These are phyloP conservation scores for Albizia julibrissin DNA, from an alignment of 306 rosid genomes.

Conservation along the genomic window DNA sequence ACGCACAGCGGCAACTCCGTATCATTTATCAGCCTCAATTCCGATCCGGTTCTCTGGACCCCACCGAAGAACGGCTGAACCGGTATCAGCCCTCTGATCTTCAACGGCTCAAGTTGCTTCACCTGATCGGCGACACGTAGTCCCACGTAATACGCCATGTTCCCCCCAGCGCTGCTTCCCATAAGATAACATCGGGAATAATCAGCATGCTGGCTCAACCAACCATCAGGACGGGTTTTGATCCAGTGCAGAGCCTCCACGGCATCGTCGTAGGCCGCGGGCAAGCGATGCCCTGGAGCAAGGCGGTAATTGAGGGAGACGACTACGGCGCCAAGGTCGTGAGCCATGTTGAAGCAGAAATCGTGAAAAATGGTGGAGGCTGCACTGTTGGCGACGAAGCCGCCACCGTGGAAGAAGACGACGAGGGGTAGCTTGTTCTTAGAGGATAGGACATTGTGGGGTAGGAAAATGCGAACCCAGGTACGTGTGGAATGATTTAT, in stretches of 20 bases:
- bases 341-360: constrained; percentile 3
- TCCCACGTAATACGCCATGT: constrained; percentile 40
- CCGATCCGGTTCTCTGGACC: constrained; percentile 39
- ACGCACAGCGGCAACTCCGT: constrained; percentile 23
- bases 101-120: constrained; percentile 25
- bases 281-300: constrained; percentile 38
- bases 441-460: constrained; percentile 16
- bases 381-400: constrained; percentile 29
- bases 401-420: constrained; percentile 46
- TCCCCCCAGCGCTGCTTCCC: constrained; percentile 45
- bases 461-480: constrained; percentile 32
- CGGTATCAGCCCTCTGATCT: constrained; percentile 50
- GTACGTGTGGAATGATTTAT: constrained; percentile 36
- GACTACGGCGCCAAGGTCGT: constrained; percentile 21
- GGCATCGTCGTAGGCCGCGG: constrained; percentile 41
- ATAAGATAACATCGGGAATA: constrained; percentile 31
- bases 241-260: constrained; percentile 38
- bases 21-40: constrained; percentile 34
- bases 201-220: constrained; percentile 37
- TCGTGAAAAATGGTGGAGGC: constrained; percentile 7
- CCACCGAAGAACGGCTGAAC: constrained; percentile 55
- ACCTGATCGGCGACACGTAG: constrained; percentile 4
- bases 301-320: constrained; percentile 39
- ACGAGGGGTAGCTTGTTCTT: constrained; percentile 4
- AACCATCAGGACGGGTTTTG: constrained; percentile 22